Evolutionary conservation across 2,329 filamentous ascomycete species (phyloP), one percentile per base, ranked within the genome.

Genomic region (Stagonosporopsis tanaceti): DNA sequence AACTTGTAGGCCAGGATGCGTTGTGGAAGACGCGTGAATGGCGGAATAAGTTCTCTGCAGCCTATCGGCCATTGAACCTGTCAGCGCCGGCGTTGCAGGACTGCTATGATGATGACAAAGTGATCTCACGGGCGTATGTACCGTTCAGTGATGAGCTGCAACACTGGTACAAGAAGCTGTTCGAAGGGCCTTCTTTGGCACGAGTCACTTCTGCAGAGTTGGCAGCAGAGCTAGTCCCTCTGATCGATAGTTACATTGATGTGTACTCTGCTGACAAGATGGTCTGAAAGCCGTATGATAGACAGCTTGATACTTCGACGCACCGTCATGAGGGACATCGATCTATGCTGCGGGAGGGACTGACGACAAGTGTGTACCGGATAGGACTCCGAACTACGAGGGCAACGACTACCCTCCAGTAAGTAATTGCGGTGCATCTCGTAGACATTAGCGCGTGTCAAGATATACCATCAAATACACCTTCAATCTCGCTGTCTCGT

Each of bases 131-230:
- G 8, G 2, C 11, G 27, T 37, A 51, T 20, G 9, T 35, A 17
- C 40, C 48, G 24, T 55, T 55, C 17, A 50, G 53, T 15, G 34
- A 44, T 34, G 24, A 25, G 11, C 40, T 56, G 14, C 27, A 46
- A 8, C 6, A 4, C 3, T 50, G 35, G 47, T 56, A 56, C 37
- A 17, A 15, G 7, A 46, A 35, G 28, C 22, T 51, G 15, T 56
- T 42, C n/a, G 27, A 37, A 1, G 6, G 9, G 3, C n/a, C 27
- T 46, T 12, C 15, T 12, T 6, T 27, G 8, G n/a, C 9, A 14
- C 53, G 53, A 1, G 35, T 32, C 8, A 56, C 47, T 12, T 25
- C 41, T 24, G 25, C 17, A 6, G 24, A 15, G 22, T 27, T 56
- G 15, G 15, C 22, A 12, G 32, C n/a, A 35, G 15, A 46, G n/a